phyloP scores from a whole-genome alignment of 352 stramenopile genomes.

The Aphanomyces euteiches region DNA sequence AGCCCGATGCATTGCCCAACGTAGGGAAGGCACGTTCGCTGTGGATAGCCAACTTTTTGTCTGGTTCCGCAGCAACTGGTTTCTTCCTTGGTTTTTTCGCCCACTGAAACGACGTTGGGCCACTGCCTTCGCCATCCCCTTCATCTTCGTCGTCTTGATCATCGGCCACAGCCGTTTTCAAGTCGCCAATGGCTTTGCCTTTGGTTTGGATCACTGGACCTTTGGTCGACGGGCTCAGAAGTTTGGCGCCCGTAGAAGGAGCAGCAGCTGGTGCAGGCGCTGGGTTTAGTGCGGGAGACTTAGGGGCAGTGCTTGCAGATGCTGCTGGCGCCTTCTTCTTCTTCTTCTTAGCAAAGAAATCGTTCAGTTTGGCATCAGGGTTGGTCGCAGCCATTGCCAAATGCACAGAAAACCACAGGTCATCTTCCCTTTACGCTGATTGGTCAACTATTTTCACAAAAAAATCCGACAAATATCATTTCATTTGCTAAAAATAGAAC shows the following conservation, averaged over 20 bases:
- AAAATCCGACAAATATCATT: not conserved
- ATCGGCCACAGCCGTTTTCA: not conserved
- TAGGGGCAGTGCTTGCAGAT: not conserved
- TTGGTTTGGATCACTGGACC: constrained; percentile 28
- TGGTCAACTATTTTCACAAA: not conserved
- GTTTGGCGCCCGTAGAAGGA: not conserved
- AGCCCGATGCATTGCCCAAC: constrained; percentile 13
- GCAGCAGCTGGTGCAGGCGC: not conserved
- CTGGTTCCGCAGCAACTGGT: not conserved
- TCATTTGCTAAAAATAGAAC: not conserved
- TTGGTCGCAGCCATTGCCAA: constrained; percentile 1
- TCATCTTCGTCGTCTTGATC: constrained; percentile 15
- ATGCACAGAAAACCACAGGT: not conserved
- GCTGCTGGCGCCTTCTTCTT: constrained; percentile 20
- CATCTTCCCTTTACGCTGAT: not conserved
- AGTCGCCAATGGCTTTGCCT: constrained; percentile 20
- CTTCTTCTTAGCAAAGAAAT: constrained; percentile 32
- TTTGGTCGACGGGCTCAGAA: constrained; percentile 1
- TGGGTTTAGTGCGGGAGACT: not conserved
- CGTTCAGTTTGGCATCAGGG: constrained; percentile 26
- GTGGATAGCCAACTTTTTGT: constrained; percentile 21
- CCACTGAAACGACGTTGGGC: constrained; percentile 14
- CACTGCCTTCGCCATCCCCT: not conserved
- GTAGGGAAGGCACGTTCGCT: constrained; percentile 27
- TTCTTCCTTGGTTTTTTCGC: constrained; percentile 28